Evolutionary conservation across 768 basidiomycete genomes (phyloP), one percentile per base, ranked within the genome.

Genomic region (Naganishia friedmannii): DNA sequence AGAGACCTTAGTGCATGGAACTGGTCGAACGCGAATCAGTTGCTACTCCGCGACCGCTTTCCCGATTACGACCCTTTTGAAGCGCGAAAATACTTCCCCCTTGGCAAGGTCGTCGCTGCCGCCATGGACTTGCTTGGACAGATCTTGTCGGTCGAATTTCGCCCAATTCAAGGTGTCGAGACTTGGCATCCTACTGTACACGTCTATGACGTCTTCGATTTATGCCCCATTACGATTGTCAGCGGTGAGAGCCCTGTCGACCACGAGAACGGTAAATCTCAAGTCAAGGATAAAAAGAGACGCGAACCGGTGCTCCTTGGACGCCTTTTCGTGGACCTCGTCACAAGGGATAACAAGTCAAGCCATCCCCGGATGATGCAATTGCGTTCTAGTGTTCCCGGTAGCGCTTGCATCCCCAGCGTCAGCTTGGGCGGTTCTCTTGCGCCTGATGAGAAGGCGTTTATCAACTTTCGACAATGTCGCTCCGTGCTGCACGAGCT

Each of bases 401-500:
- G 34, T 8, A 12, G 37, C 10, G 21, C 34, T 19, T 17, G 32
- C 37, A n/a, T 39, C 57, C 57, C 57, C 23, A 8, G 39, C 7
- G 26, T 60, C 21, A 39, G 37, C 19, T 39, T 60, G 34, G 57
- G 37, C 7, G 57, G 37, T 10, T 19, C 37, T 1, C n/a, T 68
- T 37, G 28, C 34, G 1, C 12, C 15, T 3, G 29, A 13, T 37
- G 21, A 21, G 7, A 39, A 68, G 8, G 32, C 67, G 4, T 51
- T 32, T 10, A 23, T 68, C 55, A 55, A 23, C 34, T 10, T 68
- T 57, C 55, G 29, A 29, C 6, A 54, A 68, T 23, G n/a, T 37
- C 21, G 21, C 7, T 1, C 31, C 54, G 9, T 68, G 23, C 57
- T 57, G 17, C 67, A 68, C 31, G 67, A 68, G 48, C 57, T 57